Evolutionary conservation across 2,329 filamentous ascomycete species (phyloP).

Genomic region (Colletotrichum trifolii): DNA sequence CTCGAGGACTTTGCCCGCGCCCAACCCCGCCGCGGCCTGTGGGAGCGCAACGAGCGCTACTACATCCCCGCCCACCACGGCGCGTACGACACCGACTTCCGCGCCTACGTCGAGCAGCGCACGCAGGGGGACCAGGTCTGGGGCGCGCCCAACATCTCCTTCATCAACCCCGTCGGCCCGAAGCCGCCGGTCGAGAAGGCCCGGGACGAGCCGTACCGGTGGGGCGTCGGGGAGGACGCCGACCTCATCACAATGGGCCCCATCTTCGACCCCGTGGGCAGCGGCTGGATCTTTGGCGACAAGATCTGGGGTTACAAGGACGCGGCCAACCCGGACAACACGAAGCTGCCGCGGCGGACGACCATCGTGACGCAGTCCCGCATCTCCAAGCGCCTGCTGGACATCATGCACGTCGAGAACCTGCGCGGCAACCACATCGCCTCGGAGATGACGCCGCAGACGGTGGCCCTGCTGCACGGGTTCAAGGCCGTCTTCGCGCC

Average conservation of each 20-base stretch:
- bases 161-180: slow-evolving; percentile 71
- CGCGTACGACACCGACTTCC: slow-evolving; percentile 74
- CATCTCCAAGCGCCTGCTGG: slow-evolving; percentile 76
- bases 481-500: slow-evolving; percentile 83
- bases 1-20: slow-evolving; percentile 70
- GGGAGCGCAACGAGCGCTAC: slow-evolving; percentile 79
- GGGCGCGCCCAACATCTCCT: slow-evolving; percentile 71
- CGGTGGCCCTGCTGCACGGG: slow-evolving; percentile 80
- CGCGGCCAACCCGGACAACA: slow-evolving; percentile 57
- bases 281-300: slow-evolving; percentile 77
- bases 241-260: slow-evolving; percentile 80
- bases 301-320: slow-evolving; percentile 76
- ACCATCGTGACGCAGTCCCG: slow-evolving; percentile 84
- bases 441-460: slow-evolving; percentile 83
- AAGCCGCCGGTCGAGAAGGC: slow-evolving; percentile 69
- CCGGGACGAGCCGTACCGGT: slow-evolving; percentile 74
- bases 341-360: slow-evolving; percentile 75
- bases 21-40: slow-evolving; percentile 77
- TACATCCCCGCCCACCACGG: slow-evolving; percentile 78
- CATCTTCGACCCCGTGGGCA: slow-evolving; percentile 80
- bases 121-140: slow-evolving; percentile 71
- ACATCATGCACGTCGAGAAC: slow-evolving; percentile 83
- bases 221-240: slow-evolving; percentile 81
- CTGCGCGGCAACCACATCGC: slow-evolving; percentile 79
- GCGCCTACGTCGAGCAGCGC: slow-evolving; percentile 67